Base-by-base conservation (phyloP, 768 basidiomycete genomes). In the Leccinellum luteum region DNA sequence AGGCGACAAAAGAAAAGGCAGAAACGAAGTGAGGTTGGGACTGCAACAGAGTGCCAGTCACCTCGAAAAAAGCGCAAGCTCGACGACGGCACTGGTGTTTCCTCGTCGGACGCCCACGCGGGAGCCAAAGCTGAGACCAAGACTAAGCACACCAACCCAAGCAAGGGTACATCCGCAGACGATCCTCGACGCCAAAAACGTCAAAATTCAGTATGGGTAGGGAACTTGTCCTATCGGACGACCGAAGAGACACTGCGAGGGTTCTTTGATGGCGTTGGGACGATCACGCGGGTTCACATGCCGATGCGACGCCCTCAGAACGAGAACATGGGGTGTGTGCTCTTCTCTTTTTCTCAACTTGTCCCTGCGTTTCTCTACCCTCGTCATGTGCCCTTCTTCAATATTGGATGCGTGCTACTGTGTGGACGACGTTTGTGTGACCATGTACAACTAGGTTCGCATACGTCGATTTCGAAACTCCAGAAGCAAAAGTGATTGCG, bases 201-300 rank as follows among this genome's bases (percentile, higher is more conserved):
- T 25, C 85, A 91, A 72, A 86, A 95, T 69, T 95, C 92, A 5
- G 80, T 98, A 48, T 98, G 96, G 96, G 90, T 98, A 30, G 96
- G 96, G 43, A 98, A 98, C 74, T 69, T 98, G 70, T 81, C 90
- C 6, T 98, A 89, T 80, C 90, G 89, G 74, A 98, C 96, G 52
- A 90, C 88, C 0, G 76, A 80, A 56, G 84, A 89, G 12, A 76
- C 86, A n/a, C 74, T 98, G 31, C 80, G 78, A 43, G 66, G 63
- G 30, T 93, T 92, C 73, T 92, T 93, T 69, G 79, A 83, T 43
- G 83, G 79, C 1, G 83, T 76, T 28, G 90, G 87, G 35, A 88
- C 87, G 64, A 84, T 93, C 58, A 91, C 88, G 17, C 78, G 93
- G 47, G 77, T 94, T 62, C 79, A 96, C 69, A 86, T 98, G 86